phyloP scores from a whole-genome alignment of 2,329 filamentous ascomycete genomes.

The Penicillium sclerotiorum region DNA sequence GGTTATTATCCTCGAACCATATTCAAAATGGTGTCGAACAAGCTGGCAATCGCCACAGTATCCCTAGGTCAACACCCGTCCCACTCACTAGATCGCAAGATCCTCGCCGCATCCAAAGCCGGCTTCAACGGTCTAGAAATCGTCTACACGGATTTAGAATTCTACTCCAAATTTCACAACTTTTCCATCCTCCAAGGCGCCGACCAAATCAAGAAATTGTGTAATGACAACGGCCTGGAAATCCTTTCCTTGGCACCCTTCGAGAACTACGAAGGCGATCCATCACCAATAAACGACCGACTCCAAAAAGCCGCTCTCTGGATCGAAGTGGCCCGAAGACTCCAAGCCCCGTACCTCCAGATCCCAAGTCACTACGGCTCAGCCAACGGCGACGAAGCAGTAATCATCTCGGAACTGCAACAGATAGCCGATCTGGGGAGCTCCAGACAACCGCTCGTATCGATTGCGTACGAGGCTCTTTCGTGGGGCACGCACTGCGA shows the following conservation, averaged over 20 bases:
- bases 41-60: slow-evolving; percentile 33
- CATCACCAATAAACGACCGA: slow-evolving; percentile 28
- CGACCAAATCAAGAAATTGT: slow-evolving; percentile 19
- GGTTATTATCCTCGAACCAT: neutral
- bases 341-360: slow-evolving; percentile 34
- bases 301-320: slow-evolving; percentile 33
- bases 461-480: slow-evolving; percentile 39
- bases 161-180: slow-evolving; percentile 19
- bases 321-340: slow-evolving; percentile 30
- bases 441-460: slow-evolving; percentile 21
- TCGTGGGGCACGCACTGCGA: slow-evolving; percentile 38
- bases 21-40: slow-evolving; percentile 24
- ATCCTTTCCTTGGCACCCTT: slow-evolving; percentile 38
- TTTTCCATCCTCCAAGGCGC: slow-evolving; percentile 24
- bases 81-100: slow-evolving; percentile 34
- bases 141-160: slow-evolving; percentile 33
- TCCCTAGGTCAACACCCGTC: slow-evolving; percentile 35
- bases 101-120: slow-evolving; percentile 28
- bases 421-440: slow-evolving; percentile 34
- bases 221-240: slow-evolving; percentile 20
- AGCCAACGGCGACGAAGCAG: slow-evolving; percentile 27
- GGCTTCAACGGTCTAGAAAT: slow-evolving; percentile 36
- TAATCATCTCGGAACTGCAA: slow-evolving; percentile 34
- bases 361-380: slow-evolving; percentile 33
- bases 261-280: slow-evolving; percentile 41